Percentiles rank a stretch among this genome's conserved stretches.
These are phyloP conservation scores for Calonectria pseudoturangicola DNA, from an alignment of 2,329 filamentous ascomycete species.

Conservation along the genomic window DNA sequence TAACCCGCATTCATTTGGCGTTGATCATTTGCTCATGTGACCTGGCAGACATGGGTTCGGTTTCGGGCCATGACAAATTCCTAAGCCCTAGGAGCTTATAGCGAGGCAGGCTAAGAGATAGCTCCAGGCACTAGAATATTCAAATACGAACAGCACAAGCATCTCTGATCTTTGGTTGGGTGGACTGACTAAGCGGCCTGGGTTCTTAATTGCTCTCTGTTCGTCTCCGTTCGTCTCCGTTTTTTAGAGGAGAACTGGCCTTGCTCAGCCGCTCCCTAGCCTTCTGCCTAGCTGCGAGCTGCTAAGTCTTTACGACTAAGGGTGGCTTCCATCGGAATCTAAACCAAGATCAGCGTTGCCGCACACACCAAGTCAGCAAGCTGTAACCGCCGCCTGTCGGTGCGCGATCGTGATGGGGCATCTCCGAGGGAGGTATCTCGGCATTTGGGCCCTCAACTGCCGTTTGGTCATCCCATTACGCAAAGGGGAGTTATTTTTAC, in stretches of 20 bases:
- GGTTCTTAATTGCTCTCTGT: background rate
- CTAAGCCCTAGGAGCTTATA: background rate
- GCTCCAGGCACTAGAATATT: background rate
- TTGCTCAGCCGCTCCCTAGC: slow-evolving; percentile 3
- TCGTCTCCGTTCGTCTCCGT: background rate
- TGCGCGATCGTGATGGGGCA: background rate
- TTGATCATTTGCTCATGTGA: slow-evolving; percentile 17
- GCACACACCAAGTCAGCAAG: background rate
- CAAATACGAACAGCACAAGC: background rate
- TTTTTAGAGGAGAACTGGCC: background rate
- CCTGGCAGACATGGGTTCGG: background rate
- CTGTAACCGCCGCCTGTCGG: background rate
- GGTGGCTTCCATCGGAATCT: background rate
- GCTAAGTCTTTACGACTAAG: background rate
- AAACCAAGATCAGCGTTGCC: background rate
- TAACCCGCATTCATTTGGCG: background rate
- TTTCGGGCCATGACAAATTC: slow-evolving; percentile 2
- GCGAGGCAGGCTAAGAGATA: background rate
- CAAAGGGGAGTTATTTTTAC: too few relatives aligned
- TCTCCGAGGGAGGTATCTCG: background rate
- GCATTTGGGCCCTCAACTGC: background rate
- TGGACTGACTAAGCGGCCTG: background rate
- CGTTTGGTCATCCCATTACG: background rate
- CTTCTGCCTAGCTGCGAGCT: background rate
- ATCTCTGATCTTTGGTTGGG: background rate